Percentiles rank a stretch among this genome's conserved stretches.
phyloP scores from a whole-genome alignment of 148 eudicot genomes.

The Oxyria digyna region DNA sequence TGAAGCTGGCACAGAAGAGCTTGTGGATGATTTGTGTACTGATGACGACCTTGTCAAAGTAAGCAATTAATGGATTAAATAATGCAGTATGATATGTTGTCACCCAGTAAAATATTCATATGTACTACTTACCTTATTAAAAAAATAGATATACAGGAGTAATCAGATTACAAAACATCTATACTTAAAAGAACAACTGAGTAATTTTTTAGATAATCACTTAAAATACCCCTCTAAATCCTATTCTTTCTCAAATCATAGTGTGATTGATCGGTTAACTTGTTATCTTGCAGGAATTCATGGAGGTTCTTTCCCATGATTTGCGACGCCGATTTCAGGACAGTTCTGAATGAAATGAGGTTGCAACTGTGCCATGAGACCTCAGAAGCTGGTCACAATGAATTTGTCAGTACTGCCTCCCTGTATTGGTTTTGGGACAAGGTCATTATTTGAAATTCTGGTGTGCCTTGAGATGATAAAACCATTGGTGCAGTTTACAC shows the following conservation, averaged over 20 bases:
- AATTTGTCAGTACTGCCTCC: background rate
- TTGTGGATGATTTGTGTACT: constrained; percentile 1
- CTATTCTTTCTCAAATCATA: too few species aligned
- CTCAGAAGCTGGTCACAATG: background rate
- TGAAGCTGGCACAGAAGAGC: constrained; percentile 3
- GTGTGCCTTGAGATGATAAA: too few species aligned
- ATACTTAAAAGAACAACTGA: too few species aligned
- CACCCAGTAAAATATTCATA: too few species aligned
- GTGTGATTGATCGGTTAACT: too few species aligned
- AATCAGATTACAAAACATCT: too few species aligned
- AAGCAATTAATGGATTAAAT: background rate
- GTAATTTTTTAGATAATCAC: too few species aligned
- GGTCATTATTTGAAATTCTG: background rate
- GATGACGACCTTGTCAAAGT: constrained; percentile 8
- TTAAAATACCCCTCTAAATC: too few species aligned
- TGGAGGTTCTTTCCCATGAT: constrained; percentile 6
- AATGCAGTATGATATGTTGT: background rate
- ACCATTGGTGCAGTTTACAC: background rate
- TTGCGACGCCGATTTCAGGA: background rate
- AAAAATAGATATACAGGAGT: too few species aligned
- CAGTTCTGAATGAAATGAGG: background rate
- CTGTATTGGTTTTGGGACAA: background rate
- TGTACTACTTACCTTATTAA: too few species aligned
- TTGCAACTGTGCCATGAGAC: background rate
- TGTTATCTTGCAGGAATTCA: constrained; percentile 2